Evolutionary conservation across 768 basidiomycete genomes (phyloP).

Genomic region (Lactarius pseudohatsudake): DNA sequence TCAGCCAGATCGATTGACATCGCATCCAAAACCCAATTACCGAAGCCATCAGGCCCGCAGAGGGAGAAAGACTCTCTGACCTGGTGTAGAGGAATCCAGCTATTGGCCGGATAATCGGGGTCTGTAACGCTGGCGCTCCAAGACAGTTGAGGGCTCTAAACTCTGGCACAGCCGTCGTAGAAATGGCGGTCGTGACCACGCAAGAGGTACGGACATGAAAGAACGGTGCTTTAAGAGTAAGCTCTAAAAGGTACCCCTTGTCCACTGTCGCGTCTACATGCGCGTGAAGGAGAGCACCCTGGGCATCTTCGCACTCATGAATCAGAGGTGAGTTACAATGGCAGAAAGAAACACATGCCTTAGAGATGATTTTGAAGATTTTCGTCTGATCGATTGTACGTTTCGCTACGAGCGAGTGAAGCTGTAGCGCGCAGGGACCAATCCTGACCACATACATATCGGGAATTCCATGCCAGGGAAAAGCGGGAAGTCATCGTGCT

Average conservation of each 20-base stretch:
- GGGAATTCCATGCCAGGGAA: conserved; percentile 82
- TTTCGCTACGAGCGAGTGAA: conserved; percentile 43
- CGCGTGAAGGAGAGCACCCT: conserved; percentile 71
- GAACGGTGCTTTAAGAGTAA: conserved; percentile 55
- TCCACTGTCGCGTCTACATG: conserved; percentile 77
- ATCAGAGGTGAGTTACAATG: neutral
- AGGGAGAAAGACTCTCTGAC: conserved; percentile 58
- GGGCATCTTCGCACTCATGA: conserved; percentile 55
- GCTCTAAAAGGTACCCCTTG: conserved; percentile 47
- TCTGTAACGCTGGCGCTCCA: conserved; percentile 40
- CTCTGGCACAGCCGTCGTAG: conserved; percentile 49
- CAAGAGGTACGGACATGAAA: conserved; percentile 57
- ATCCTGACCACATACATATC: conserved; percentile 45
- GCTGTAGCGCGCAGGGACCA: conserved; percentile 8
- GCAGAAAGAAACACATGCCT: conserved; percentile 40
- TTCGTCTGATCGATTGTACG: conserved; percentile 58
- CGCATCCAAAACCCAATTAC: conserved; percentile 58
- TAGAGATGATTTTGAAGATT: conserved; percentile 60
- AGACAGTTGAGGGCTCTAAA: conserved; percentile 43
- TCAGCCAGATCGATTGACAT: conserved; percentile 70
- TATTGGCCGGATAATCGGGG: conserved; percentile 42
- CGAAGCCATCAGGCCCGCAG: conserved; percentile 66
- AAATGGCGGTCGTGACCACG: conserved; percentile 41
- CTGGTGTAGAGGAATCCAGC: conserved; percentile 55
- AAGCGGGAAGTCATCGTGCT: conserved; percentile 52